Evolutionary conservation across 2,329 filamentous ascomycete species (phyloP).

Genomic region (Penicillium olsonii): DNA sequence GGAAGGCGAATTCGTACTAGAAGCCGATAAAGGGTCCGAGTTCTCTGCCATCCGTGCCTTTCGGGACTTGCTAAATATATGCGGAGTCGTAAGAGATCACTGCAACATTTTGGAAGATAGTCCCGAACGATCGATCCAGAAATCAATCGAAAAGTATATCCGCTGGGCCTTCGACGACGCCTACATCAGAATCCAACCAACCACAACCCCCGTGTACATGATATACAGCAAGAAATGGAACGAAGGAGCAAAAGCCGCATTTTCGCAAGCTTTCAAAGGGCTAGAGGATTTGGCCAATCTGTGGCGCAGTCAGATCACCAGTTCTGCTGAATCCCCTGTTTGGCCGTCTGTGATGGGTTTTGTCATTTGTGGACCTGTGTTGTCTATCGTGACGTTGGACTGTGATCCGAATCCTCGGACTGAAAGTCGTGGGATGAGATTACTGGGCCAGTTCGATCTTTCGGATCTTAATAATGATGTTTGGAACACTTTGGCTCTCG

Average conservation of each 20-base stretch:
- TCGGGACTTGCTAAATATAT: conserved; percentile 51
- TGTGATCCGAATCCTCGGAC: conserved; percentile 33
- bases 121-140: conserved; percentile 41
- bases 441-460: conserved; percentile 57
- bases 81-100: conserved; percentile 52
- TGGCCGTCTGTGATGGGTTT: conserved; percentile 58
- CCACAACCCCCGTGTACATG: conserved; percentile 48
- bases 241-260: conserved; percentile 42
- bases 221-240: conserved; percentile 44
- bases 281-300: conserved; percentile 46
- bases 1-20: conserved; percentile 48
- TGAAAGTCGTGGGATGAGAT: conserved; percentile 2
- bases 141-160: conserved; percentile 50
- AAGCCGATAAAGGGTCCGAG: conserved; percentile 41
- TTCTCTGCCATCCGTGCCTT: conserved; percentile 57
- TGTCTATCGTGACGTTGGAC: conserved; percentile 56
- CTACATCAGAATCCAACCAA: conserved; percentile 37
- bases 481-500: conserved; percentile 61
- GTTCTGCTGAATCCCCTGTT: not conserved
- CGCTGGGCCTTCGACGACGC: conserved; percentile 57
- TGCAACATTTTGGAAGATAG: conserved; percentile 41
- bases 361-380: conserved; percentile 54
- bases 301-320: conserved; percentile 40
- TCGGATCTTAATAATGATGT: conserved; percentile 56
- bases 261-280: conserved; percentile 44